A percentile compares a stretch with the other conserved stretches of the same genome.
phyloP scores from a whole-genome alignment of 169 alveolate genomes.

The Plasmodium inui region DNA sequence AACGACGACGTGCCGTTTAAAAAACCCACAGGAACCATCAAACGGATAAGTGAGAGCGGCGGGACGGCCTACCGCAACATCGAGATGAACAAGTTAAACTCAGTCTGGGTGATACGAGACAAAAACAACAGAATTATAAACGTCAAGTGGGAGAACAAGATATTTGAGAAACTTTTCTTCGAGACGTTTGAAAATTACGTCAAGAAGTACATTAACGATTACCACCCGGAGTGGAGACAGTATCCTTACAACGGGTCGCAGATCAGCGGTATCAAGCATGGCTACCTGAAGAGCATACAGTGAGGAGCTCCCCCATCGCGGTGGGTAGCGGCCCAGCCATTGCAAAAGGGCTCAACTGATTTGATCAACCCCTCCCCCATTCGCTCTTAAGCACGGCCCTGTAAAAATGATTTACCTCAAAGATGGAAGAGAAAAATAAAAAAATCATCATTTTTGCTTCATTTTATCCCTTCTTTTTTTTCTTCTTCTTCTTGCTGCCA shows the following conservation, averaged over 20 bases:
- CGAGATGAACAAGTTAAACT: conserved; percentile 71
- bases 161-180: conserved; percentile 85
- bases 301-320: background rate
- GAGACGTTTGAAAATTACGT: conserved; percentile 82
- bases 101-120: conserved; percentile 87
- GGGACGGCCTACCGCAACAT: conserved; percentile 71
- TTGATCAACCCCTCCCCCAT: background rate
- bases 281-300: conserved; percentile 28
- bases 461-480: no score
- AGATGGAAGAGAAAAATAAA: background rate
- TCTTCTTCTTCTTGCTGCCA: no score
- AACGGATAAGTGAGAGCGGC: conserved; percentile 71
- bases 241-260: conserved; percentile 73
- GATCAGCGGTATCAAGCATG: conserved; percentile 14
- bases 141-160: conserved; percentile 86
- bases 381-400: background rate
- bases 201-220: conserved; percentile 77
- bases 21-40: conserved; percentile 68
- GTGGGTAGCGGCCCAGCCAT: background rate
- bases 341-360: background rate
- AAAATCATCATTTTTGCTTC: no score
- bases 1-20: conserved; percentile 57
- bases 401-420: background rate
- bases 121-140: conserved; percentile 82
- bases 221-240: conserved; percentile 79